Base-by-base conservation (phyloP, 768 basidiomycete genomes). In the Clathrus columnatus region DNA sequence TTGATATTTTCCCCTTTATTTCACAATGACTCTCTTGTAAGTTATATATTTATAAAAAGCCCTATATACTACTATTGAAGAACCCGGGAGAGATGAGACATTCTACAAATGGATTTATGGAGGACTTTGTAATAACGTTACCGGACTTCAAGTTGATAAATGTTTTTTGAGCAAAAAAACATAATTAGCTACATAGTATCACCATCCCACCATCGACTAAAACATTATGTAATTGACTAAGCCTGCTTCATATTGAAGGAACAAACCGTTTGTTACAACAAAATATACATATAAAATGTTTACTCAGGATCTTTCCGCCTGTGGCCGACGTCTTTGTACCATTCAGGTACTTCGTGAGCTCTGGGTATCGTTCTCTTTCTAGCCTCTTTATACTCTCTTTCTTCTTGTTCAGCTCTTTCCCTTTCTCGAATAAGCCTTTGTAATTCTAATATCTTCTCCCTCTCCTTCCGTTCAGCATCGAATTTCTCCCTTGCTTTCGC, bases 321-420 rank as follows among this genome's bases (percentile, higher is more conserved):
- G 61, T 84, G 84, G 11, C 14, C 14, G 65, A 77, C 80, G 43
- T 77, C 76, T 60, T 77, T 81, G 62, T 89, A 89, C 87, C 87
- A 89, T 60, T 81, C 83, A 10, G 87, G 87, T 23, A 89, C 75
- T 61, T 79, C 79, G 64, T 87, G 75, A 46, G 87, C 87, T 67
- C 73, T 80, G 21, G 84, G 83, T 46, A 89, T 70, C 17, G 83
- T 76, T 60, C 72, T 75, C 72, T 74, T 78, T 65, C 87, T 70
- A 63, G 85, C 58, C 70, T 82, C 84, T 64, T 66, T 74, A 57
- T 85, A 65, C 69, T 80, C 82, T 65, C 66, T 68, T 67, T 80
- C 82, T 68, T 86, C 84, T 61, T 78, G 73, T 63, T 73, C 72
- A 63, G 75, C 79, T 62, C 71, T 67, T 62, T 71, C 71, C 63